Evolutionary conservation across 2,329 filamentous ascomycete species (phyloP), one percentile per base, ranked within the genome.

Genomic region (Trichophyton rubrum): DNA sequence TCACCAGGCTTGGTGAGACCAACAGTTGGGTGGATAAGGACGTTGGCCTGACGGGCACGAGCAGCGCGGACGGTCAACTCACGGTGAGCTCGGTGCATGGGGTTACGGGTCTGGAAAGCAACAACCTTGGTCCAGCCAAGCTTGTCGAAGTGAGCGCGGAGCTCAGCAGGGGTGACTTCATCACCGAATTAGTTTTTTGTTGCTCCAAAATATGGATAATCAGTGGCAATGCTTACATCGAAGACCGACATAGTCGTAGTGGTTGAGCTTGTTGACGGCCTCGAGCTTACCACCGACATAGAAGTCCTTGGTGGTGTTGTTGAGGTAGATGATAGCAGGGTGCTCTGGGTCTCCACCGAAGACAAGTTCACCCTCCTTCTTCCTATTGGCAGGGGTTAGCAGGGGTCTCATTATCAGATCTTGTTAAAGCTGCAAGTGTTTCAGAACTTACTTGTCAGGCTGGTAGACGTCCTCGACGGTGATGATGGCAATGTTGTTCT

Each of bases 1-100:
- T 99, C 93, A 75, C 93, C 93, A 62, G 93, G 93, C 83, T 99
- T 99, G 74, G 93, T 99, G 71, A 99, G 84, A 73, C 93, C 93
- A 66, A 99, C 93, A 66, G 99, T 93, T 63, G 93, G 93, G 80
- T 99, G 93, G 75, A 99, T 99, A 71, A 99, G 87, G 67, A 99
- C 93, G 74, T 99, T 99, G 75, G 93, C 93, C 76, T 96, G 91
- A 77, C 95, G 89, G 61, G 88, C 88, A 70, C 93, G 92, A 66
- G 93, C 93, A 67, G 93, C 93, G 71, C 93, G 90, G 71, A 99
- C 93, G 62, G 93, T 99, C 76, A 99, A 80, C 80, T 99, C 93
- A 78, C 93, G 85, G 79, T 99, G 93, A 74, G 93, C 93, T 71
- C 93, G 88, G 81, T 99, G 93, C 93, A 99, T 99, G 68, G 93